Base-by-base conservation (phyloP, 495 filamentous ascomycete species). In the Xylaria curta region DNA sequence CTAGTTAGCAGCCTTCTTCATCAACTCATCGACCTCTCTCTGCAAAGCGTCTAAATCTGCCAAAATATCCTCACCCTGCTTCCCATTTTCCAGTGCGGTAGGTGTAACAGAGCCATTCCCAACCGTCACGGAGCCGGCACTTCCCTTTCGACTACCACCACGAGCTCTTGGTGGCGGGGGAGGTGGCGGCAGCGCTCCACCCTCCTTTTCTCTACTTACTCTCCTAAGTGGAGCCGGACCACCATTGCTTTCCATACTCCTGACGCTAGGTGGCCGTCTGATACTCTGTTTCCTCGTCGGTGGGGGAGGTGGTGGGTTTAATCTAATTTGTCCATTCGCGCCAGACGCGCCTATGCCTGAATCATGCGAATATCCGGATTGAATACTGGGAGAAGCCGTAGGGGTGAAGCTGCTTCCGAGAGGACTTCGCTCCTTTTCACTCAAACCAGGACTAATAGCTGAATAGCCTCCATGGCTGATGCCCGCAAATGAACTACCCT, bases 11-110 rank as follows among this genome's bases (percentile, higher is more conserved):
- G 47, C 62, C 69, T 86, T 86, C 1, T 88, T 89, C 72, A 90
- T 85, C 44, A 92, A 77, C 60, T 89, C 89, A 80, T 94, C 91
- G 58, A 94, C 91, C 77, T 94, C 91, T 79, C 85, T 87, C 79
- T 91, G 91, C 69, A 94, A 78, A 59, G 88, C 87, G 8, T 87
- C 84, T 46, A 94, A 81, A 80, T 92, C 90, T 2, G 90, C 91
- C 69, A 94, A 72, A 51, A 92, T 89, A 76, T 91, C 88, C 40
- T 69, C 40, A 0, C 78, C 78, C 66, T 73, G 71, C n/a, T 69
- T 71, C 26, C 68, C 70, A 8, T 4, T 44, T 31, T 53, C 61
- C 44, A 46, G 19, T 28, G 44, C 12, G n/a, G 69, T 19, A 38
- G 69, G 49, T 64, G 79, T 81, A 15, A 80, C 75, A 46, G 80